These are phyloP conservation scores for Colletotrichum scovillei DNA, from an alignment of 2,329 filamentous ascomycete species.

Conservation along the genomic window DNA sequence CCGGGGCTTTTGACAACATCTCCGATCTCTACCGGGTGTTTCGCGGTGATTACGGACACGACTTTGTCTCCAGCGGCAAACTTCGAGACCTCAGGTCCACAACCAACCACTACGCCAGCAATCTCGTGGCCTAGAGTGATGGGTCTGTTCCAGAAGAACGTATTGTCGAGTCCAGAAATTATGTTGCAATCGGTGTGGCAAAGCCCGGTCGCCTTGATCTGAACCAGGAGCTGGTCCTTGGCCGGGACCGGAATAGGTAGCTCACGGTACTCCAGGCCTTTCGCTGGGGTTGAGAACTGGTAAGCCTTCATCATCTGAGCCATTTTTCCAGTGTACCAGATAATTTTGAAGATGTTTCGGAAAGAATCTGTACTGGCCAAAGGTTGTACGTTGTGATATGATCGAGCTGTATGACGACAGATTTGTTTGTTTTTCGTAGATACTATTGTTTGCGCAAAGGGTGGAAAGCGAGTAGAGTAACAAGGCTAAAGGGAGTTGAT, in stretches of 20 bases:
- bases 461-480: too few relatives aligned
- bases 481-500: too few relatives aligned
- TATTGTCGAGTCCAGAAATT: background rate
- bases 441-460: too few relatives aligned
- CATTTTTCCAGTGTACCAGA: background rate
- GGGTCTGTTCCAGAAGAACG: conserved; percentile 1
- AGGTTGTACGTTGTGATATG: too few relatives aligned
- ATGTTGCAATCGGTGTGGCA: conserved; percentile 14
- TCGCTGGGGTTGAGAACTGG: background rate
- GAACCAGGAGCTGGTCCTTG: conserved; percentile 1
- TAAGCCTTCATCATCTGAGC: background rate
- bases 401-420: too few relatives aligned
- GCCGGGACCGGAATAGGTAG: background rate
- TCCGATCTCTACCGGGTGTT: conserved; percentile 20
- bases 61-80: background rate
- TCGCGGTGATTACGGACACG: background rate
- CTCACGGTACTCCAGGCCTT: background rate
- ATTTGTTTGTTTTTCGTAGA: too few relatives aligned
- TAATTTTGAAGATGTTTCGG: background rate
- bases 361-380: background rate
- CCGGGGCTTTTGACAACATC: background rate
- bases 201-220: conserved; percentile 8
- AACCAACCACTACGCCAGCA: background rate
- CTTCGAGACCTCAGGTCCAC: background rate
- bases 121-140: conserved; percentile 6